Conservation (phyloP, 1,284 basidiomycete genomes). For the Vanrija pseudolonga region DNA sequence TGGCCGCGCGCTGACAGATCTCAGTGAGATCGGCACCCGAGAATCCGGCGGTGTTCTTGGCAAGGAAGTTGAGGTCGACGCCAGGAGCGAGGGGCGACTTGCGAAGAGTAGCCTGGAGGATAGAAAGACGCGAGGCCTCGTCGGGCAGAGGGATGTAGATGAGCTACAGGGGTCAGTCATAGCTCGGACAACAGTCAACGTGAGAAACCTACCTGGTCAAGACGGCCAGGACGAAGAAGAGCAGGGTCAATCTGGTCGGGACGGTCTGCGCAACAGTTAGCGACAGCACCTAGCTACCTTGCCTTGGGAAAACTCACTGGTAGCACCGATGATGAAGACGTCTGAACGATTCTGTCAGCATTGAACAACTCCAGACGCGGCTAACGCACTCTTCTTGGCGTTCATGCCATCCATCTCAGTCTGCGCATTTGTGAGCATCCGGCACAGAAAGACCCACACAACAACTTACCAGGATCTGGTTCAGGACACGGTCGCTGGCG, state of each 20-base stretch:
- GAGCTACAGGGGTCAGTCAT: conserved; percentile 55
- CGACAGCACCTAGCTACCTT: neutral
- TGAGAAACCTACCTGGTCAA: conserved; percentile 59
- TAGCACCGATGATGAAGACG: conserved; percentile 97
- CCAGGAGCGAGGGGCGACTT: conserved; percentile 85
- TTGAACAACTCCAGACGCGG: too few species aligned
- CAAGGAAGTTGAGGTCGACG: conserved; percentile 81
- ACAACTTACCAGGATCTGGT: conserved; percentile 69
- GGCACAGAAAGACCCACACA: too few species aligned
- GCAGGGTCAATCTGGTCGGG: conserved; percentile 99
- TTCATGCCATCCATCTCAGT: conserved; percentile 99
- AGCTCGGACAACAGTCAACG: conserved; percentile 36
- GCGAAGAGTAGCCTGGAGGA: conserved; percentile 85
- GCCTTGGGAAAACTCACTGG: conserved; percentile 52
- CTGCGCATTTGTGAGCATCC: conserved; percentile 23
- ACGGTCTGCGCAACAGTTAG: conserved; percentile 56
- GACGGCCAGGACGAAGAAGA: conserved; percentile 54
- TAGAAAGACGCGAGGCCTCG: conserved; percentile 84
- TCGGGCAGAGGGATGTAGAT: conserved; percentile 94
- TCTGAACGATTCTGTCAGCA: conserved; percentile 44
- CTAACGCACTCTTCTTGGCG: conserved; percentile 74
- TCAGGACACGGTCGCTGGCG: conserved; percentile 93
- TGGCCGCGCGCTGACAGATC: conserved; percentile 96
- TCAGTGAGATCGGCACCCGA: conserved; percentile 99
- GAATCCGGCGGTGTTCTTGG: conserved; percentile 95